These are phyloP conservation scores for Strigomonas culicis DNA, from an alignment of 208 protist genomes.

Conservation along the genomic window DNA sequence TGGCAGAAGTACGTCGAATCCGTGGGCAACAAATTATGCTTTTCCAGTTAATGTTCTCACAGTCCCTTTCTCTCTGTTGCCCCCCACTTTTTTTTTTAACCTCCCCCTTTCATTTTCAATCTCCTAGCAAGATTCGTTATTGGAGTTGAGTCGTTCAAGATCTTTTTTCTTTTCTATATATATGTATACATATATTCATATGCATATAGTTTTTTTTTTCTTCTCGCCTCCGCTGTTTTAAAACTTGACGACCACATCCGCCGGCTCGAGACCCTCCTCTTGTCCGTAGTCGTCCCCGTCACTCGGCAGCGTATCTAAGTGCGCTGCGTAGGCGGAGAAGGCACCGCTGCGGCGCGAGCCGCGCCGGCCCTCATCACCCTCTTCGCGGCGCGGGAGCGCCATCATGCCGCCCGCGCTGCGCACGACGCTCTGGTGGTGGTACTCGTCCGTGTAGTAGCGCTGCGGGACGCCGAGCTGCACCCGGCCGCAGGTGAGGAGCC, in stretches of 20 bases:
- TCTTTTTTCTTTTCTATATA: too few species aligned
- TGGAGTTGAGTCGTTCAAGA: too few species aligned
- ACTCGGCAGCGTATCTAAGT: conserved; percentile 50
- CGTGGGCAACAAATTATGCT: too few species aligned
- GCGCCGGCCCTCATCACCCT: neutral
- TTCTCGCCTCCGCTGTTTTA: conserved; percentile 4
- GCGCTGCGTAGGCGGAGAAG: conserved; percentile 20
- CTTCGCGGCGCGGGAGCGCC: conserved; percentile 20
- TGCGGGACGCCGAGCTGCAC: conserved; percentile 7
- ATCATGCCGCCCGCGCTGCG: conserved; percentile 7
- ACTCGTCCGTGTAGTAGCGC: conserved; percentile 1
- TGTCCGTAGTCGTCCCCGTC: conserved; percentile 44
- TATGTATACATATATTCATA: neutral
- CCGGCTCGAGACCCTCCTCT: conserved; percentile 29
- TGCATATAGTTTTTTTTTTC: neutral
- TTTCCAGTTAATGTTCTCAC: too few species aligned
- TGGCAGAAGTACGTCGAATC: too few species aligned
- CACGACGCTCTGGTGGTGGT: neutral
- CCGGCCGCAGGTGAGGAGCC: conserved; percentile 45
- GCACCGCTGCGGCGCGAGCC: conserved; percentile 11
- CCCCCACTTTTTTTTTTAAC: too few species aligned
- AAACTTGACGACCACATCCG: conserved; percentile 36
- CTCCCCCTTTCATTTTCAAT: too few species aligned
- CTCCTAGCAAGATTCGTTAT: too few species aligned
- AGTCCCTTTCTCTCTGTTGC: too few species aligned